phyloP scores from a whole-genome alignment of 805 yeast genomes.

The Barnettozyma vustinii region DNA sequence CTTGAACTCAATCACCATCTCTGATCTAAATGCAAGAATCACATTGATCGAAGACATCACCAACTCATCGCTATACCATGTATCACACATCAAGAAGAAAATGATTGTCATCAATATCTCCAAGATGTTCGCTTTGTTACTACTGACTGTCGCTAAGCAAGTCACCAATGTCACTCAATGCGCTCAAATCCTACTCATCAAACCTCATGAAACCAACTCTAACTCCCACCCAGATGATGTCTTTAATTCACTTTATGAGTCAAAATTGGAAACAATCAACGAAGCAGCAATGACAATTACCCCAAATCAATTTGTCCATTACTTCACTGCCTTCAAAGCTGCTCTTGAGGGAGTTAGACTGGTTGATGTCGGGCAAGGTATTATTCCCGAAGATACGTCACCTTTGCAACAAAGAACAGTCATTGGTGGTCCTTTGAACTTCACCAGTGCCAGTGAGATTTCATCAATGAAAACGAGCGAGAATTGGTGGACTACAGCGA shows the following conservation, averaged over 20 bases:
- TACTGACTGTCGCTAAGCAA: constrained; percentile 26
- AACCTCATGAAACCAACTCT: constrained; percentile 27
- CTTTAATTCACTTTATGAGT: constrained; percentile 21
- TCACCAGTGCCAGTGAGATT: constrained; percentile 22
- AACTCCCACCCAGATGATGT: constrained; percentile 24
- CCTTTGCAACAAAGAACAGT: constrained; percentile 20
- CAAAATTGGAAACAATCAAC: constrained; percentile 19
- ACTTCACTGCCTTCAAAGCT: constrained; percentile 27
- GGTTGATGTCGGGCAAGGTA: constrained; percentile 37
- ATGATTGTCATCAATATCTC: constrained; percentile 32
- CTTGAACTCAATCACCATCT: constrained; percentile 22
- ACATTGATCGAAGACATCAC: constrained; percentile 18
- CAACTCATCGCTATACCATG: constrained; percentile 16
- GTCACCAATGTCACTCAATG: constrained; percentile 29
- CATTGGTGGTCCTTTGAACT: constrained; percentile 28
- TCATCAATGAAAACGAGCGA: constrained; percentile 17
- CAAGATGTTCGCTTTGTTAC: constrained; percentile 29
- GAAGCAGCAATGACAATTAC: constrained; percentile 14
- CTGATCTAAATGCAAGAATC: constrained; percentile 24
- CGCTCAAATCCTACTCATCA: constrained; percentile 31
- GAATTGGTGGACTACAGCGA: constrained; percentile 25
- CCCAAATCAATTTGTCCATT: constrained; percentile 27
- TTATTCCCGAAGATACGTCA: constrained; percentile 23
- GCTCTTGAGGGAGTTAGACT: constrained; percentile 29
- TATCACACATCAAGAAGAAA: constrained; percentile 24